Evolutionary conservation across 371 early-diverging fungal genomes (phyloP).

Genomic region (Blyttiomyces sp.): DNA sequence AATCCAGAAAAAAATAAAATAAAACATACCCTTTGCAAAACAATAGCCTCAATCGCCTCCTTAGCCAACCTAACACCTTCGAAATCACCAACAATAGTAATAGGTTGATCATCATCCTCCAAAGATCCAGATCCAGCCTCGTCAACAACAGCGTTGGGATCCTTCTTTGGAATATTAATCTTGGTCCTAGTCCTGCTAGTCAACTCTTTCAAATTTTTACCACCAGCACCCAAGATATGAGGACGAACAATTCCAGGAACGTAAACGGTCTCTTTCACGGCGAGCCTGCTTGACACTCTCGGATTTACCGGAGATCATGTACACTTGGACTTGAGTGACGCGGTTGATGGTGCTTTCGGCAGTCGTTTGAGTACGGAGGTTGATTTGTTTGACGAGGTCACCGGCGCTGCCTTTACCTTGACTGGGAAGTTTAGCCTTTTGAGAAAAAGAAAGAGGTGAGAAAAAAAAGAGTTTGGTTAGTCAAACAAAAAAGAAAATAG

Average conservation of each 20-base stretch:
- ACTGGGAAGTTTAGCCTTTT: conserved; percentile 20
- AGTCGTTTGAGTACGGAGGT: conserved; percentile 66
- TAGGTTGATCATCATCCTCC: conserved; percentile 53
- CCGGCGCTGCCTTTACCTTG: conserved; percentile 54
- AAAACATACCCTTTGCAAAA: conserved; percentile 63
- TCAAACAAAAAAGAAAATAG: neutral
- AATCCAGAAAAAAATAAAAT: neutral
- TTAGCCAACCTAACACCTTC: conserved; percentile 81
- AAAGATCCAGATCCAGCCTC: conserved; percentile 26
- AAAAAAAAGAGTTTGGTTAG: neutral
- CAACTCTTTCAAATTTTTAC: conserved; percentile 72
- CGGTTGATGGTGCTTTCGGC: conserved; percentile 84
- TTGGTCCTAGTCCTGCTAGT: conserved; percentile 71
- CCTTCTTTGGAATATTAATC: conserved; percentile 63
- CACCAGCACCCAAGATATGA: conserved; percentile 82
- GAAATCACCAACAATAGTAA: conserved; percentile 82
- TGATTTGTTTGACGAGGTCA: conserved; percentile 71
- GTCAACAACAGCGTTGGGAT: conserved; percentile 41
- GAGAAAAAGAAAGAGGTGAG: neutral
- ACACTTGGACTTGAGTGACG: conserved; percentile 72
- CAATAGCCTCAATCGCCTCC: conserved; percentile 79
- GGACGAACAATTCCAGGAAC: conserved; percentile 81
- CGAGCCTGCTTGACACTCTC: conserved; percentile 77
- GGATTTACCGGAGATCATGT: conserved; percentile 77
- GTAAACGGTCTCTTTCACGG: conserved; percentile 55